Conservation (phyloP, 345 rosid genomes). For the Diplotaxis tenuifolia region DNA sequence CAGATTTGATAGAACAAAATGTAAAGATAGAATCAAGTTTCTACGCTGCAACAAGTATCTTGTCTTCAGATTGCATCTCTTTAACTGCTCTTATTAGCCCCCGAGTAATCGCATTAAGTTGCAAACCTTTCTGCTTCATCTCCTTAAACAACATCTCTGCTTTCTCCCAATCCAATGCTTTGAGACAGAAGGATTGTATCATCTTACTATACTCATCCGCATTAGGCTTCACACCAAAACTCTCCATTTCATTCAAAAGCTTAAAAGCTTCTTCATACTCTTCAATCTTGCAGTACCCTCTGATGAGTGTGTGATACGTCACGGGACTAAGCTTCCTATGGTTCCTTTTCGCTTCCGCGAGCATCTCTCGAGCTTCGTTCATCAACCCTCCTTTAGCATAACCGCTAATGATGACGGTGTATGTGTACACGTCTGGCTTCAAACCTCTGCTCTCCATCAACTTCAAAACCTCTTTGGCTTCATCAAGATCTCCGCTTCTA, state of each 20-base stretch:
- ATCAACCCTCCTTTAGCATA: conserved; percentile 69
- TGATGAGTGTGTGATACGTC: conserved; percentile 73
- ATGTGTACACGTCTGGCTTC: conserved; percentile 76
- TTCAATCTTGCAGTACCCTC: conserved; percentile 79
- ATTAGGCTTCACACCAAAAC: conserved; percentile 56
- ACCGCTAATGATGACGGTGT: conserved; percentile 75
- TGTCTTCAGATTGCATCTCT: conserved; percentile 63
- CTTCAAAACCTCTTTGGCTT: conserved; percentile 57
- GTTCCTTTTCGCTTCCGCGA: conserved; percentile 69
- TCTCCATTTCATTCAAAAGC: conserved; percentile 70
- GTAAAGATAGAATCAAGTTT: background rate
- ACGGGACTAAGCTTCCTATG: conserved; percentile 64
- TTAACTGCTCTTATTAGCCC: conserved; percentile 74
- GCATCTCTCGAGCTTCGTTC: conserved; percentile 60
- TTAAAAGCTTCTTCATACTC: conserved; percentile 66
- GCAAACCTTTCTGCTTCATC: conserved; percentile 67
- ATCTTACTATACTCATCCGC: conserved; percentile 73
- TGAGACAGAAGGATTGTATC: conserved; percentile 77
- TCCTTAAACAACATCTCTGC: conserved; percentile 66
- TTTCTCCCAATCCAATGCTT: conserved; percentile 68
- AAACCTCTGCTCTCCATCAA: conserved; percentile 75
- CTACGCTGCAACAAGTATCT: conserved; percentile 30
- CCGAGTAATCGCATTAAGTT: conserved; percentile 65
- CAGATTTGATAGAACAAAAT: conserved; percentile 6
- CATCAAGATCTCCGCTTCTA: conserved; percentile 53